Evolutionary conservation across 345 rosid genomes (phyloP).

Genomic region (Turritis glabra): DNA sequence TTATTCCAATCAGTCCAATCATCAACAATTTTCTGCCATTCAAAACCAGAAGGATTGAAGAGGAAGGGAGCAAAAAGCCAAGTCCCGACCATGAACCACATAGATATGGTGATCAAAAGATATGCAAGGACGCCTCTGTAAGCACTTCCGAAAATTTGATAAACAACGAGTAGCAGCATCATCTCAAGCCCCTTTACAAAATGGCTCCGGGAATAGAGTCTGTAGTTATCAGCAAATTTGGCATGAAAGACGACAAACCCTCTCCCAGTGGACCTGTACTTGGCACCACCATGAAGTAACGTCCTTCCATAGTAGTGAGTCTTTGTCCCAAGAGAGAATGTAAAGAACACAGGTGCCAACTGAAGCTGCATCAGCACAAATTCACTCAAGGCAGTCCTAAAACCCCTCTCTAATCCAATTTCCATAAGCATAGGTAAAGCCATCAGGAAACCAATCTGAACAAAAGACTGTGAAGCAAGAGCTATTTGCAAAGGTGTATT

Average conservation of each 20-base stretch:
- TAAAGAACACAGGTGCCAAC: slow-evolving; percentile 94
- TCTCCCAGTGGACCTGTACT: slow-evolving; percentile 94
- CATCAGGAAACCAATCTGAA: slow-evolving; percentile 95
- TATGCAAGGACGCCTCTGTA: slow-evolving; percentile 90
- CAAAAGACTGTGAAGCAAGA: slow-evolving; percentile 98
- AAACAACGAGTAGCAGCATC: slow-evolving; percentile 89
- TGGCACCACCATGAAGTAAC: slow-evolving; percentile 96
- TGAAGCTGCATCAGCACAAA: slow-evolving; percentile 96
- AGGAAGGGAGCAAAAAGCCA: slow-evolving; percentile 99
- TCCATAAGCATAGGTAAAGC: slow-evolving; percentile 99
- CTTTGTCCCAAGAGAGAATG: slow-evolving; percentile 98
- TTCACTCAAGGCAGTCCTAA: slow-evolving; percentile 92
- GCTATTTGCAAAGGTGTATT: slow-evolving; percentile 96
- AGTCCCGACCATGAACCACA: slow-evolving; percentile 99
- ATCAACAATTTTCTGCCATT: slow-evolving; percentile 99
- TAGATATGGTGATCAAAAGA: slow-evolving; percentile 80
- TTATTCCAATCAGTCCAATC: slow-evolving; percentile 99
- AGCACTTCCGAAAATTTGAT: slow-evolving; percentile 79
- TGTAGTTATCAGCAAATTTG: slow-evolving; percentile 96
- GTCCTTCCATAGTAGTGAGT: slow-evolving; percentile 98
- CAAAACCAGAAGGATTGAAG: slow-evolving; percentile 98
- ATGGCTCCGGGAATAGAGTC: slow-evolving; percentile 98
- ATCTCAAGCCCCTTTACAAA: slow-evolving; percentile 97
- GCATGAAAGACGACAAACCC: slow-evolving; percentile 99
- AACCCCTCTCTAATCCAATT: slow-evolving; percentile 95